Evolutionary conservation across 2,329 filamentous ascomycete species (phyloP).

Genomic region (Pezicula neosporulosa): DNA sequence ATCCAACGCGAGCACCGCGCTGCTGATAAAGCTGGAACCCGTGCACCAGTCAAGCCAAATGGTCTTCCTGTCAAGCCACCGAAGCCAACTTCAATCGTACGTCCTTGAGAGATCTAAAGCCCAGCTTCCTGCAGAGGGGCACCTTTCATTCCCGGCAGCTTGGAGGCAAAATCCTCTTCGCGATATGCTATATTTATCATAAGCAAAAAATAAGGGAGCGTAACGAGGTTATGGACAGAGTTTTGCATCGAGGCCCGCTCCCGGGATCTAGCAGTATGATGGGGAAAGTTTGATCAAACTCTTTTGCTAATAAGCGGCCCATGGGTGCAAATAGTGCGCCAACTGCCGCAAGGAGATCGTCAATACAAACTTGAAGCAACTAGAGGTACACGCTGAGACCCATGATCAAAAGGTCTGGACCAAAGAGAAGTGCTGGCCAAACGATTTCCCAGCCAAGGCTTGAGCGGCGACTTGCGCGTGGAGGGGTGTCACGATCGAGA

Average conservation of each 20-base stretch:
- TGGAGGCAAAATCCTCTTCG: background rate
- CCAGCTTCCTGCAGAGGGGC: background rate
- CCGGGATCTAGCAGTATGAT: background rate
- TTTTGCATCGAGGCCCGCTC: too few species aligned
- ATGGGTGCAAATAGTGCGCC: conserved; percentile 36
- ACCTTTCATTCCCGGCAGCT: background rate
- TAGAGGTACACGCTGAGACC: conserved; percentile 49
- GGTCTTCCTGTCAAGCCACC: conserved; percentile 51
- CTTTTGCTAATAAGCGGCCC: background rate
- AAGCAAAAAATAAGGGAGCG: too few species aligned
- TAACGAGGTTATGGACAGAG: background rate
- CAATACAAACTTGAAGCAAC: conserved; percentile 46
- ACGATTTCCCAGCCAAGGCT: conserved; percentile 34
- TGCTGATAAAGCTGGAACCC: conserved; percentile 50
- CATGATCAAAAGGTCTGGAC: conserved; percentile 47
- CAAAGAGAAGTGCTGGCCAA: conserved; percentile 57
- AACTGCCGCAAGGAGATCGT: conserved; percentile 49
- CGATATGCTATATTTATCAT: background rate
- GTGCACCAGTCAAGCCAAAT: conserved; percentile 49
- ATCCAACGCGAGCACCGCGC: conserved; percentile 52
- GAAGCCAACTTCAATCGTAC: conserved; percentile 47
- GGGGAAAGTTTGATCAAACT: background rate
- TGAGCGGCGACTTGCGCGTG: background rate
- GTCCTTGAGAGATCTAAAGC: conserved; percentile 10
- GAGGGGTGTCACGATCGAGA: background rate